phyloP scores from a whole-genome alignment of 345 rosid species.

The Excoecaria cochinchinensis region DNA sequence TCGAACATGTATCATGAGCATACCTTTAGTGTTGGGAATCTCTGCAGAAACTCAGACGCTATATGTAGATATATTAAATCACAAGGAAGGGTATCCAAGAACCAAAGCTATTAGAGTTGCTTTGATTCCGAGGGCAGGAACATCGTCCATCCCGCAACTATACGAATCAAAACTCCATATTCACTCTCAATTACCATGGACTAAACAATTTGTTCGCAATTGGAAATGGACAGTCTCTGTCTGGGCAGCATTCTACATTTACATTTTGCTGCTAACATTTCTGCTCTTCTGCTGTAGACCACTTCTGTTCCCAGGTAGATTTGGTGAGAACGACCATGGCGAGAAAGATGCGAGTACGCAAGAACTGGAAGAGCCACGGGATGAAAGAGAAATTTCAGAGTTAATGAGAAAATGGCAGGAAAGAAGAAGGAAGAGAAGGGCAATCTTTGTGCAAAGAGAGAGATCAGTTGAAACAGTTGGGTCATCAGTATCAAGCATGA shows the following conservation, averaged over 20 bases:
- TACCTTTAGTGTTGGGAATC: constrained; percentile 61
- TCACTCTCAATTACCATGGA: constrained; percentile 62
- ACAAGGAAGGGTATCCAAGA: constrained; percentile 63
- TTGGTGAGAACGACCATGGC: background rate
- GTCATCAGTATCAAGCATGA: constrained; percentile 41
- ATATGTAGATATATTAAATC: constrained; percentile 37
- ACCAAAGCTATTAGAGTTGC: constrained; percentile 50
- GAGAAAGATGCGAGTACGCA: background rate
- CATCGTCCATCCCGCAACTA: constrained; percentile 53
- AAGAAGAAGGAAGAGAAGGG: constrained; percentile 50
- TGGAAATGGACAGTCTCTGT: constrained; percentile 82
- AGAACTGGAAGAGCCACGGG: constrained; percentile 15
- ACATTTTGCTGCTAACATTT: constrained; percentile 31
- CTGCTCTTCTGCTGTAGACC: constrained; percentile 47
- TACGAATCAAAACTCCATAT: constrained; percentile 58
- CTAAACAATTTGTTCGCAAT: constrained; percentile 51
- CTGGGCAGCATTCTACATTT: constrained; percentile 60
- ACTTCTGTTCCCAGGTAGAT: constrained; percentile 34
- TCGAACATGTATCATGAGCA: constrained; percentile 49
- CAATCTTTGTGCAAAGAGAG: constrained; percentile 24
- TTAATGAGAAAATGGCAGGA: constrained; percentile 40
- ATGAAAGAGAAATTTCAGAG: constrained; percentile 29
- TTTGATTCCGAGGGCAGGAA: constrained; percentile 65
- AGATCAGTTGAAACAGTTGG: constrained; percentile 5
- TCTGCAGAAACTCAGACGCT: constrained; percentile 66